These are phyloP conservation scores for Ceratocystis lukuohia DNA, from an alignment of 2,329 filamentous ascomycete genomes.

Conservation along the genomic window DNA sequence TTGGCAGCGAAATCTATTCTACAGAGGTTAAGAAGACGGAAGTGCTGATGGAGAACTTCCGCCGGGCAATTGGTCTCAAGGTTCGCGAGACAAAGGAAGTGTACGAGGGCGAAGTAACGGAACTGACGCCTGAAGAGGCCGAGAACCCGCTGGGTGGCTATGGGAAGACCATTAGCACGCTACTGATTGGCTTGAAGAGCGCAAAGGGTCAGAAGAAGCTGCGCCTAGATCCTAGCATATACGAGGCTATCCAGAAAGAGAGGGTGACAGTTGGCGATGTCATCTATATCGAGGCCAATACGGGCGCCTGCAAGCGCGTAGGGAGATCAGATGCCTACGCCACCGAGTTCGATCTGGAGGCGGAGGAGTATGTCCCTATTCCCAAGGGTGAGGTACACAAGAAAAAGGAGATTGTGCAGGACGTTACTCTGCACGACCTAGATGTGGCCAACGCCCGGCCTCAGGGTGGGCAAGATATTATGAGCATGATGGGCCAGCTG, in stretches of 20 bases:
- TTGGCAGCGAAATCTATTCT: slow-evolving; percentile 95
- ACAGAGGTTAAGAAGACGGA: slow-evolving; percentile 99
- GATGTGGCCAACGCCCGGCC: slow-evolving; percentile 92
- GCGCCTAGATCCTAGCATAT: slow-evolving; percentile 91
- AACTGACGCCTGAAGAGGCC: slow-evolving; percentile 92
- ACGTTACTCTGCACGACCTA: slow-evolving; percentile 91
- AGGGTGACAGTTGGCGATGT: slow-evolving; percentile 91
- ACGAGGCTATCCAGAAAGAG: slow-evolving; percentile 98
- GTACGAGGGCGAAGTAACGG: slow-evolving; percentile 96
- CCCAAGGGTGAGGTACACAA: slow-evolving; percentile 99
- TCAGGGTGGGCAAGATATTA: slow-evolving; percentile 95
- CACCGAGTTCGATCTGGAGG: slow-evolving; percentile 96
- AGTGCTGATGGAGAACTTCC: slow-evolving; percentile 97
- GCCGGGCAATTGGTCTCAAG: slow-evolving; percentile 87
- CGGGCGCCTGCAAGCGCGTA: slow-evolving; percentile 92
- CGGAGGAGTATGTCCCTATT: slow-evolving; percentile 96
- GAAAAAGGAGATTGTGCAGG: slow-evolving; percentile 99
- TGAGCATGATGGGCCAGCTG: slow-evolving; percentile 99
- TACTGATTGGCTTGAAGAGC: slow-evolving; percentile 88
- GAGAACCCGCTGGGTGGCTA: slow-evolving; percentile 96
- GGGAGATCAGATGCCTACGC: slow-evolving; percentile 93
- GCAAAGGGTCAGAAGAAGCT: slow-evolving; percentile 97
- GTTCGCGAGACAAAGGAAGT: slow-evolving; percentile 98
- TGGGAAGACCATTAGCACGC: slow-evolving; percentile 90
- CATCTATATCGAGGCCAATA: slow-evolving; percentile 98